Evolutionary conservation across 2,329 filamentous ascomycete genomes (phyloP).

Genomic region (Zymoseptoria pseudotritici): DNA sequence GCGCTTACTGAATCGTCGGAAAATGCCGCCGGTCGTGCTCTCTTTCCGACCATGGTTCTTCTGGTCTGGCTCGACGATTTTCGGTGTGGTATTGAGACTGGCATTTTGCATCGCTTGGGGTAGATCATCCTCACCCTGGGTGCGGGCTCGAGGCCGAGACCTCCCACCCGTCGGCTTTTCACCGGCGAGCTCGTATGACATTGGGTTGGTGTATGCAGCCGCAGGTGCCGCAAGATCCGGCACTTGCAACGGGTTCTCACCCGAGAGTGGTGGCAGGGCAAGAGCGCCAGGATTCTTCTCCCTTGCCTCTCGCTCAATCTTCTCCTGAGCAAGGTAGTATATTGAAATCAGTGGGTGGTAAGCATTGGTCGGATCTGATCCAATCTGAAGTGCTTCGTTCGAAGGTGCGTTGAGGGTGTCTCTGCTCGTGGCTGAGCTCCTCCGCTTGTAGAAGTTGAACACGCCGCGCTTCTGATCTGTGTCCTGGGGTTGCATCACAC

Average conservation of each 20-base stretch:
- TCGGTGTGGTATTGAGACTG: slow-evolving; percentile 48
- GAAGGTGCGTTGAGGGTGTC: slow-evolving; percentile 83
- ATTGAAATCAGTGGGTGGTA: slow-evolving; percentile 88
- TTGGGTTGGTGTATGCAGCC: slow-evolving; percentile 80
- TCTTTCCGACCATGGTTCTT: slow-evolving; percentile 60
- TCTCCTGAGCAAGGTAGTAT: slow-evolving; percentile 94
- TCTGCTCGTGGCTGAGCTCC: slow-evolving; percentile 80
- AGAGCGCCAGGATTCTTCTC: slow-evolving; percentile 54
- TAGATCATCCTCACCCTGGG: slow-evolving; percentile 89
- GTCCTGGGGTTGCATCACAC: slow-evolving; percentile 48
- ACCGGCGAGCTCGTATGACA: slow-evolving; percentile 78
- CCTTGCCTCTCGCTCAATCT: slow-evolving; percentile 68
- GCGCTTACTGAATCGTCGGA: slow-evolving; percentile 86
- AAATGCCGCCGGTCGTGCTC: slow-evolving; percentile 72
- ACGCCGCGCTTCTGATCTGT: slow-evolving; percentile 87
- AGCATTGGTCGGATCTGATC: slow-evolving; percentile 82
- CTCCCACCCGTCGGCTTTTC: slow-evolving; percentile 80
- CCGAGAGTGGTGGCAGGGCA: slow-evolving; percentile 49
- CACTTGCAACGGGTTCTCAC: slow-evolving; percentile 53
- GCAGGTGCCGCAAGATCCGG: slow-evolving; percentile 74
- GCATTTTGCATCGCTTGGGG: slow-evolving; percentile 64
- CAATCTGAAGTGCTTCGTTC: slow-evolving; percentile 72
- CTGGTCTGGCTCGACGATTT: slow-evolving; percentile 40
- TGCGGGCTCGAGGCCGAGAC: slow-evolving; percentile 76
- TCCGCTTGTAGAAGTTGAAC: slow-evolving; percentile 94